phyloP scores from a whole-genome alignment of 2,329 filamentous ascomycete species.

The Hymenoscyphus fraxineus region DNA sequence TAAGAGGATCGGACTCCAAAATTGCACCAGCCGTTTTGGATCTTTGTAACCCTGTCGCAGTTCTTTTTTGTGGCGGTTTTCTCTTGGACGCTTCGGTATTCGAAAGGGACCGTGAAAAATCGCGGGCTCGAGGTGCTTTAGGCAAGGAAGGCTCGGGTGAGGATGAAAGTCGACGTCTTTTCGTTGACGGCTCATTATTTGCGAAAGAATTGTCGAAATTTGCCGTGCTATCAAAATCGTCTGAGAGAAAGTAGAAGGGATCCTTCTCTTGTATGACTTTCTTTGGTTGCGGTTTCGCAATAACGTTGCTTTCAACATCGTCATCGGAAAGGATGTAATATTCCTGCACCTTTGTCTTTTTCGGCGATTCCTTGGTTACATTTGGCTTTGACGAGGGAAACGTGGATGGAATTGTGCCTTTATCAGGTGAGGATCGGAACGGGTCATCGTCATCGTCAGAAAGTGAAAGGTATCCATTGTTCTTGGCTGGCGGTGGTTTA shows the following conservation, averaged over 20 bases:
- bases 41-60: constrained; percentile 15
- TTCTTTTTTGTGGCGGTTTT: constrained; percentile 12
- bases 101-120: constrained; percentile 22
- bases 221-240: constrained; percentile 13
- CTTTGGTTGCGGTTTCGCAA: neutral
- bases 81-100: constrained; percentile 37
- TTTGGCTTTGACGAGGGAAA: neutral
- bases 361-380: neutral
- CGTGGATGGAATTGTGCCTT: neutral
- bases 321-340: neutral
- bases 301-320: neutral
- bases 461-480: constrained; percentile 5
- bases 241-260: constrained; percentile 12
- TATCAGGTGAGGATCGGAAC: neutral
- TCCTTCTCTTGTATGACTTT: neutral
- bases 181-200: constrained; percentile 1
- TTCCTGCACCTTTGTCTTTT: neutral
- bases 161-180: constrained; percentile 14
- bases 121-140: neutral
- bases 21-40: constrained; percentile 26
- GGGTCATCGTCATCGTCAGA: constrained; percentile 4
- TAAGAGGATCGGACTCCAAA: constrained; percentile 22
- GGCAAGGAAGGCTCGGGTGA: constrained; percentile 1
- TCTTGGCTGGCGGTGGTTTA: neutral
- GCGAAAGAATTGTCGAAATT: constrained; percentile 12